phyloP scores from a whole-genome alignment of 768 basidiomycete species.

The Macrolepiota fuliginosa region DNA sequence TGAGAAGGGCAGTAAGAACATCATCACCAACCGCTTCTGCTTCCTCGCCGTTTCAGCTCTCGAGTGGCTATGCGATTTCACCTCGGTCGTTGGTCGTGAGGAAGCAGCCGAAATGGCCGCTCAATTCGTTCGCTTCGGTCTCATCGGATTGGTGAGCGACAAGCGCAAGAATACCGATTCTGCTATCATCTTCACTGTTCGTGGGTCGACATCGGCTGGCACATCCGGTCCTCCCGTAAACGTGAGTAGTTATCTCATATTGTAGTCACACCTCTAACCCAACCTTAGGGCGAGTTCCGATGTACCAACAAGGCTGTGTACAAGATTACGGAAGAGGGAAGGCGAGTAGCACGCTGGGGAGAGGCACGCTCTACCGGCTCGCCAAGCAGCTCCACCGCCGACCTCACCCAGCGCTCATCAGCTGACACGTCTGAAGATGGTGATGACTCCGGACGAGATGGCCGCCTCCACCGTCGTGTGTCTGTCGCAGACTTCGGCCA shows the following conservation, averaged over 20 bases:
- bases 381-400: slow-evolving; percentile 63
- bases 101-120: slow-evolving; percentile 98
- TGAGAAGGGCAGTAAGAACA: slow-evolving; percentile 58
- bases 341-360: slow-evolving; percentile 85
- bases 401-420: slow-evolving; percentile 59
- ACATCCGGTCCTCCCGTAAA: slow-evolving; percentile 61
- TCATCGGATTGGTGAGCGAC: slow-evolving; percentile 85
- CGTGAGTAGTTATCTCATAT: slow-evolving; percentile 39
- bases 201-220: slow-evolving; percentile 73
- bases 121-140: slow-evolving; percentile 94
- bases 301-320: slow-evolving; percentile 96
- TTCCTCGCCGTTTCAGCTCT: slow-evolving; percentile 86
- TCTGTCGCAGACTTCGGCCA: slow-evolving; percentile 69
- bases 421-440: slow-evolving; percentile 45
- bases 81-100: slow-evolving; percentile 92
- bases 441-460: slow-evolving; percentile 34
- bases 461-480: slow-evolving; percentile 76
- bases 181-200: slow-evolving; percentile 89
- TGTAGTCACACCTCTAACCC: slow-evolving; percentile 17
- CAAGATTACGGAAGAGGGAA: slow-evolving; percentile 90
- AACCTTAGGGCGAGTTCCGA: slow-evolving; percentile 76
- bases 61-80: slow-evolving; percentile 98
- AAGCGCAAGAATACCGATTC: slow-evolving; percentile 91
- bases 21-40: slow-evolving; percentile 60
- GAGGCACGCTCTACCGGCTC: slow-evolving; percentile 43